Percentiles rank a stretch among this genome's conserved stretches.
Evolutionary conservation across 1,284 basidiomycete genomes (phyloP).

Genomic region (Marasmius sp.): DNA sequence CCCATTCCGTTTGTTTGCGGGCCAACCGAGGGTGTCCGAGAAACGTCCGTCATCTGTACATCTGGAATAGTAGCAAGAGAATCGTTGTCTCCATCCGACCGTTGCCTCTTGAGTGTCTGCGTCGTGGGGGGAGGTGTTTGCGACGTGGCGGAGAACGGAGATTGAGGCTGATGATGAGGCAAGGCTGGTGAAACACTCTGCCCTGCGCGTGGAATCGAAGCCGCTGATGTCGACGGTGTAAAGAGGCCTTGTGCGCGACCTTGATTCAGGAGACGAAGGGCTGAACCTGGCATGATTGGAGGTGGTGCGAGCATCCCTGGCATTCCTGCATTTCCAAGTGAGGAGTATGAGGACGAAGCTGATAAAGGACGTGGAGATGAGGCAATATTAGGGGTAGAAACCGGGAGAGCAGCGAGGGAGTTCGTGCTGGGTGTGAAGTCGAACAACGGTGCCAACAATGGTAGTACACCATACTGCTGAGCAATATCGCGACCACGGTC

Average conservation of each 20-base stretch:
- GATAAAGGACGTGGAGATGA: constrained; percentile 52
- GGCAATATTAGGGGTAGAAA: constrained; percentile 45
- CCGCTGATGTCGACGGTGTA: constrained; percentile 71
- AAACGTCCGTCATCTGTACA: constrained; percentile 43
- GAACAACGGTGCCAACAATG: constrained; percentile 84
- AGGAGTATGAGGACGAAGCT: constrained; percentile 48
- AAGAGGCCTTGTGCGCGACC: constrained; percentile 84
- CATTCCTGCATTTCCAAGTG: constrained; percentile 27
- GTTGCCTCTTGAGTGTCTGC: constrained; percentile 44
- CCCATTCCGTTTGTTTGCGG: constrained; percentile 39
- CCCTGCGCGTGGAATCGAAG: constrained; percentile 22
- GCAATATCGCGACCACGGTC: constrained; percentile 90
- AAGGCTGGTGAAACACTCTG: constrained; percentile 18
- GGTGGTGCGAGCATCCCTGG: constrained; percentile 40
- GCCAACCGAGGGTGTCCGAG: constrained; percentile 48
- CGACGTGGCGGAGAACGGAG: constrained; percentile 48
- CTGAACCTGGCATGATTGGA: constrained; percentile 18
- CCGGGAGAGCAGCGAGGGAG: constrained; percentile 59
- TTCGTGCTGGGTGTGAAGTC: constrained; percentile 85
- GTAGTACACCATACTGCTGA: constrained; percentile 85
- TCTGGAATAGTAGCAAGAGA: constrained; percentile 40
- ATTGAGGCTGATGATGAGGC: constrained; percentile 31
- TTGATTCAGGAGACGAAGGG: constrained; percentile 64
- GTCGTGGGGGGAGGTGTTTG: constrained; percentile 57
- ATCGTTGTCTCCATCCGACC: constrained; percentile 49